Conservation (phyloP, 768 basidiomycete genomes). For the Tephrocybe sp. region DNA sequence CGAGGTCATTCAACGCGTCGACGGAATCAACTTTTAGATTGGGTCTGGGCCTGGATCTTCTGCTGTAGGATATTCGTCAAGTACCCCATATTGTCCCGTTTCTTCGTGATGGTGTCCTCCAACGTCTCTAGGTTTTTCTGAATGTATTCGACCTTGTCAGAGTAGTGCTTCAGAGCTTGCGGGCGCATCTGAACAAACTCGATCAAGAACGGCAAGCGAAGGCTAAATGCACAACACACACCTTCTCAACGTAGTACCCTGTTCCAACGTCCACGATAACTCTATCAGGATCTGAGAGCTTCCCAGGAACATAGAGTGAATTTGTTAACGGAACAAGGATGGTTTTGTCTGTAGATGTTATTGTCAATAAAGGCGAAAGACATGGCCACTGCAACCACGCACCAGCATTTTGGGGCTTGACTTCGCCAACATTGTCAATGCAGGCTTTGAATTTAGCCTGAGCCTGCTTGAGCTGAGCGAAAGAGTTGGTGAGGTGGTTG, state of each 20-base stretch:
- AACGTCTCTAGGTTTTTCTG: constrained; percentile 80
- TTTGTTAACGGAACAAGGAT: constrained; percentile 92
- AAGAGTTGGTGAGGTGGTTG: constrained; percentile 87
- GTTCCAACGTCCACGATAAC: constrained; percentile 97
- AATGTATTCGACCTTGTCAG: constrained; percentile 78
- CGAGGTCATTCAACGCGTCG: neutral
- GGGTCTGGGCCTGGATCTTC: constrained; percentile 41
- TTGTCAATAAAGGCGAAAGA: neutral
- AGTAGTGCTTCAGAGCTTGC: constrained; percentile 83
- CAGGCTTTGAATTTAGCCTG: constrained; percentile 91
- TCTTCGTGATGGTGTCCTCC: constrained; percentile 87
- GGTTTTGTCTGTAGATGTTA: constrained; percentile 64
- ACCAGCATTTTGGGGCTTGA: constrained; percentile 72
- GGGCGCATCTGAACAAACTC: constrained; percentile 62
- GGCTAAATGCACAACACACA: constrained; percentile 28
- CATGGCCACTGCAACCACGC: constrained; percentile 8
- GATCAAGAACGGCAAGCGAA: neutral
- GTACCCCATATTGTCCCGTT: constrained; percentile 85
- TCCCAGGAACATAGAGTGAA: constrained; percentile 94
- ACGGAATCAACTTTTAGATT: constrained; percentile 17
- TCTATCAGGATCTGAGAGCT: constrained; percentile 75
- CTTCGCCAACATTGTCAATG: constrained; percentile 73
- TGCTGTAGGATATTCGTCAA: constrained; percentile 72
- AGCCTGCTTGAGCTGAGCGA: constrained; percentile 89
- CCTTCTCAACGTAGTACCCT: constrained; percentile 96